Evolutionary conservation across 768 basidiomycete genomes (phyloP).

Genomic region (Amanita phalloides): DNA sequence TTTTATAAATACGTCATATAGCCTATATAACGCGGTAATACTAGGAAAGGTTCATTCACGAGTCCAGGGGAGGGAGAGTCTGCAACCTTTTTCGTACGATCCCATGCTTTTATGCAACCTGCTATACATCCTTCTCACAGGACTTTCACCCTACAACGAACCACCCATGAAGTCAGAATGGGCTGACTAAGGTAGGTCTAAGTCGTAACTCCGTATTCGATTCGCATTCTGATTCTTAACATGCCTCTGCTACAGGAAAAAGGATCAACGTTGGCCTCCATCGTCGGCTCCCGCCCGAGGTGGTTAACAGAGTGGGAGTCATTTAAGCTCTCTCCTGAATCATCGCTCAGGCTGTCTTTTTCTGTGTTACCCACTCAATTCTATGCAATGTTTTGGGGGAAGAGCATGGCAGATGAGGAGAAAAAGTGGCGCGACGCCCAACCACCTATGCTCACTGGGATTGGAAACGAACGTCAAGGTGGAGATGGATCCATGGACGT

Average conservation of each 20-base stretch:
- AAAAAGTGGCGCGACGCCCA: neutral
- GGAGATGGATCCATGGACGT: constrained; percentile 4
- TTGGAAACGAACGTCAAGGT: neutral
- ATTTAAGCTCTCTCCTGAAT: neutral
- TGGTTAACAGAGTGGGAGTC: neutral
- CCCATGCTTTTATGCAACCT: no score
- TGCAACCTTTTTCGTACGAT: no score
- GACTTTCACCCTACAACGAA: no score
- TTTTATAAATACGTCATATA: no score
- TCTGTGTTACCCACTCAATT: constrained; percentile 2
- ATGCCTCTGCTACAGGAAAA: constrained; percentile 3
- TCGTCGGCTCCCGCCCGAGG: constrained; percentile 1
- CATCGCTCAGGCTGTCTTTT: no score
- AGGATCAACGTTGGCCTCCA: constrained; percentile 6
- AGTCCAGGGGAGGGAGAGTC: no score
- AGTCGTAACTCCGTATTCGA: constrained; percentile 3
- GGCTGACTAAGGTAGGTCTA: no score
- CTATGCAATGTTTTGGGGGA: constrained; percentile 10
- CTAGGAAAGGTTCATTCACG: no score
- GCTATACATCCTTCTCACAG: no score
- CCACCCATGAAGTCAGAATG: no score
- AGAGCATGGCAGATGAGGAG: constrained; percentile 8
- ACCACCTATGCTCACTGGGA: neutral
- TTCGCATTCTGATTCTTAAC: neutral
- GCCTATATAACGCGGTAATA: no score